These are phyloP conservation scores for Penicillium expansum DNA, from an alignment of 2,329 filamentous ascomycete genomes.

Conservation along the genomic window DNA sequence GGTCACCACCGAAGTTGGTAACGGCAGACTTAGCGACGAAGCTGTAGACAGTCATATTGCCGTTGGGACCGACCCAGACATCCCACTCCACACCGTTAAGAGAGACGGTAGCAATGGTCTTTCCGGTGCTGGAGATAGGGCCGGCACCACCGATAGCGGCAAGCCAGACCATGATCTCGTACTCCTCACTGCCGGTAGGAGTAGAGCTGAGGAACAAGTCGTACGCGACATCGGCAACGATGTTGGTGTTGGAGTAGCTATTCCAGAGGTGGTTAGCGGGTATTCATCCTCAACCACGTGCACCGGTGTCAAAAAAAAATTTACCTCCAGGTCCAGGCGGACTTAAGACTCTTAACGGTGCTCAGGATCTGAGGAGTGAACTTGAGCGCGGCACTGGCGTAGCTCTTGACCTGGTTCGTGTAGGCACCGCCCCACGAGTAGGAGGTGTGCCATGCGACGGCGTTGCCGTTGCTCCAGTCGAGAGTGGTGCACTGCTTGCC, in stretches of 20 bases:
- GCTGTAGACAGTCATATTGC: slow-evolving; percentile 57
- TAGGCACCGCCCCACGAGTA: slow-evolving; percentile 46
- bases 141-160: slow-evolving; percentile 57
- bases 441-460: slow-evolving; percentile 44
- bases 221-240: slow-evolving; percentile 61
- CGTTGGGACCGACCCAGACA: slow-evolving; percentile 61
- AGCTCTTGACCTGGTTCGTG: slow-evolving; percentile 45
- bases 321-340: slow-evolving; percentile 48
- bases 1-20: slow-evolving; percentile 56
- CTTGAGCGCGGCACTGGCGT: slow-evolving; percentile 44
- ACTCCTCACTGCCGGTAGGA: slow-evolving; percentile 49
- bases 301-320: not conserved
- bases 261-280: not conserved
- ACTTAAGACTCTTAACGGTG: slow-evolving; percentile 43
- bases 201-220: slow-evolving; percentile 58
- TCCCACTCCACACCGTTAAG: slow-evolving; percentile 57
- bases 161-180: slow-evolving; percentile 68
- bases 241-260: slow-evolving; percentile 48
- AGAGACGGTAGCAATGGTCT: slow-evolving; percentile 52
- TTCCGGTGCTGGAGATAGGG: slow-evolving; percentile 52
- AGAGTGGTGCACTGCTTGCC: slow-evolving; percentile 48
- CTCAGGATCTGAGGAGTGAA: slow-evolving; percentile 36
- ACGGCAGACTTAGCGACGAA: slow-evolving; percentile 53
- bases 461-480: slow-evolving; percentile 34
- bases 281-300: not conserved